Percentiles rank a stretch among this genome's conserved stretches.
These are phyloP conservation scores for Spencermartinsiella europaea DNA, from an alignment of 805 yeast species.

Conservation along the genomic window DNA sequence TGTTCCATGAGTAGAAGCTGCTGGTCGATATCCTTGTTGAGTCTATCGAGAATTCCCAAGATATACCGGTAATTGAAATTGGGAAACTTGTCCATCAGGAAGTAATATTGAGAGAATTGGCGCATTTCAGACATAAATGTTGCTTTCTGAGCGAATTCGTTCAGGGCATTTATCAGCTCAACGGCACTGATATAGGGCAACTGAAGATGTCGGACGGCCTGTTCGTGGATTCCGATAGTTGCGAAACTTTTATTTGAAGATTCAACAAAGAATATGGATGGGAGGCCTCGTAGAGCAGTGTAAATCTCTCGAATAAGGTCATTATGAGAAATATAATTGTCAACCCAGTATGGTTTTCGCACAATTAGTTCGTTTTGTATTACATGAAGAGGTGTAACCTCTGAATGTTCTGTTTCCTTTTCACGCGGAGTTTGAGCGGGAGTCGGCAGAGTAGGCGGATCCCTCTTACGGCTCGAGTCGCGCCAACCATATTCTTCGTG, in stretches of 20 bases:
- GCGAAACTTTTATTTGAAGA: background rate
- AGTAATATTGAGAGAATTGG: slow-evolving; percentile 9
- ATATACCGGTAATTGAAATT: slow-evolving; percentile 10
- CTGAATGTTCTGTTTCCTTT: background rate
- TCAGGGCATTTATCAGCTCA: slow-evolving; percentile 4
- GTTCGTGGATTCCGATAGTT: background rate
- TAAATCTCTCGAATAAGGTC: slow-evolving; percentile 17
- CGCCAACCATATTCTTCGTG: background rate
- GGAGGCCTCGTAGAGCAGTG: slow-evolving; percentile 14
- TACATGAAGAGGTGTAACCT: background rate
- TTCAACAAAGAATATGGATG: slow-evolving; percentile 4
- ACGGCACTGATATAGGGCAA: background rate
- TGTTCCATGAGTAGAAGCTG: slow-evolving; percentile 8
- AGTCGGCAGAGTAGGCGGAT: background rate
- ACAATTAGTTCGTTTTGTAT: background rate
- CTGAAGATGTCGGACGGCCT: background rate
- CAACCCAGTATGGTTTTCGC: background rate
- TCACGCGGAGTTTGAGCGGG: background rate
- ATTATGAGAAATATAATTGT: slow-evolving; percentile 6
- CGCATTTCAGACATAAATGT: slow-evolving; percentile 9
- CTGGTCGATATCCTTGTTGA: slow-evolving; percentile 3
- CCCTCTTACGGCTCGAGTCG: no score
- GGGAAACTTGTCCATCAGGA: slow-evolving; percentile 8
- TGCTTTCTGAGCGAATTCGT: slow-evolving; percentile 4
- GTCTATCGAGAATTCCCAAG: slow-evolving; percentile 11